Conservation (phyloP, 169 alveolate species). For the Plasmodium malariae region DNA sequence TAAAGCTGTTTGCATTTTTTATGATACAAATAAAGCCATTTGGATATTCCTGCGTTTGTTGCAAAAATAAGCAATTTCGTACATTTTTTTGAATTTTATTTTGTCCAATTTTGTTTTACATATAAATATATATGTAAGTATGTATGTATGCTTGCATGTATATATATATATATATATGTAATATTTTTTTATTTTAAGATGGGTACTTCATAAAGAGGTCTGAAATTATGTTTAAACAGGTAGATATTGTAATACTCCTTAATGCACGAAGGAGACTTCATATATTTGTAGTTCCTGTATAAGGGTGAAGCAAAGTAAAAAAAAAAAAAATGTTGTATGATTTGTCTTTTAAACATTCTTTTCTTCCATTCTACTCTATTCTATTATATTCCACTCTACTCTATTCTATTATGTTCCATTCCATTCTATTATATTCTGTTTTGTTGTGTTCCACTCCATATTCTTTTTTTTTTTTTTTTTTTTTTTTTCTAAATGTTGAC, state of each 20-base stretch:
- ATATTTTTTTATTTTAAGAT: background rate
- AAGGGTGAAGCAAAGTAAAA: background rate
- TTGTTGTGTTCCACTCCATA: background rate
- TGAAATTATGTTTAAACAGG: slow-evolving; percentile 57
- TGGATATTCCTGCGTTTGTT: slow-evolving; percentile 62
- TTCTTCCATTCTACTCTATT: too few relatives aligned
- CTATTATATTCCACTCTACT: too few relatives aligned
- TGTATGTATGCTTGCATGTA: too few relatives aligned
- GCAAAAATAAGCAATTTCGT: background rate
- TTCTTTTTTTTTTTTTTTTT: background rate
- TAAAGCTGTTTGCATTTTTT: slow-evolving; percentile 33
- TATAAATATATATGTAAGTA: background rate
- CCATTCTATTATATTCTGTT: background rate
- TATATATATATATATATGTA: background rate
- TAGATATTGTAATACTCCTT: slow-evolving; percentile 67
- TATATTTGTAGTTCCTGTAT: slow-evolving; percentile 66
- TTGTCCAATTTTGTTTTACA: background rate
- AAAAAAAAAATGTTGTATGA: background rate
- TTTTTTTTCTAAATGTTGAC: too few relatives aligned
- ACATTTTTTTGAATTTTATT: background rate
- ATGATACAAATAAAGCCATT: slow-evolving; percentile 68
- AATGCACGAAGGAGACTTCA: slow-evolving; percentile 71
- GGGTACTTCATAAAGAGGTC: slow-evolving; percentile 55
- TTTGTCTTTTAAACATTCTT: background rate
- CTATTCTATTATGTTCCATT: too few relatives aligned